Evolutionary conservation across 768 basidiomycete species (phyloP), one percentile per base, ranked within the genome.

Genomic region (Kwoniella mangroviensis): DNA sequence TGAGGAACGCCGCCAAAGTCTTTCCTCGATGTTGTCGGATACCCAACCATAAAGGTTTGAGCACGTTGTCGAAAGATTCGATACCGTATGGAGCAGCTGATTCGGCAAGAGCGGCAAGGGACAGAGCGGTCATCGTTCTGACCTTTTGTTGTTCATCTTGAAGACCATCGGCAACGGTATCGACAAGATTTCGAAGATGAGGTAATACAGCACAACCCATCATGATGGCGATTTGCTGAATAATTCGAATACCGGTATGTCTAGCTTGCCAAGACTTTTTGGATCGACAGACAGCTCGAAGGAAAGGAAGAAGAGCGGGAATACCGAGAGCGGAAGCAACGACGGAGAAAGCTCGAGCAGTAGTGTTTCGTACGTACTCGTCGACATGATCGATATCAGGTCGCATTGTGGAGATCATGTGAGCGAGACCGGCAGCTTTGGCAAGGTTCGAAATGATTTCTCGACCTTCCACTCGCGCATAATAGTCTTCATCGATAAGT

Each of bases 371-470:
- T 3, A 98, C 96, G 74, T 99, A 98, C 84, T 99, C 97, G 81
- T 99, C 96, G 54, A 97, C 94, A 77, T 98, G 96, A 84, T 99
- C 96, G 72, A 98, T 98, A 86, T 99, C 96, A 3, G 97, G 96
- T 76, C 96, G 91, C 96, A 99, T 98, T 21, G 96, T 99, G 43
- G 97, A 99, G 78, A 99, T 99, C 97, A 99, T 98, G 85, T 99
- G 97, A 2, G 97, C 96, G 26, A 99, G 90, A 84, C 97, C 97
- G 40, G 95, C 96, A 12, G 97, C 97, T 84, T 98, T 99, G 34
- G 97, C 96, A 52, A 98, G 86, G 83, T 98, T 99, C 77, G 93
- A 96, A 75, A 98, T 99, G 82, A 99, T 98, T 86, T 99, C 97
- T 42, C 96, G 93, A 73, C 97, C 97, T 85, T 98, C 97, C 53